Evolutionary conservation across 139 green algal genomes (phyloP).

Genomic region (Chlorella sp.): DNA sequence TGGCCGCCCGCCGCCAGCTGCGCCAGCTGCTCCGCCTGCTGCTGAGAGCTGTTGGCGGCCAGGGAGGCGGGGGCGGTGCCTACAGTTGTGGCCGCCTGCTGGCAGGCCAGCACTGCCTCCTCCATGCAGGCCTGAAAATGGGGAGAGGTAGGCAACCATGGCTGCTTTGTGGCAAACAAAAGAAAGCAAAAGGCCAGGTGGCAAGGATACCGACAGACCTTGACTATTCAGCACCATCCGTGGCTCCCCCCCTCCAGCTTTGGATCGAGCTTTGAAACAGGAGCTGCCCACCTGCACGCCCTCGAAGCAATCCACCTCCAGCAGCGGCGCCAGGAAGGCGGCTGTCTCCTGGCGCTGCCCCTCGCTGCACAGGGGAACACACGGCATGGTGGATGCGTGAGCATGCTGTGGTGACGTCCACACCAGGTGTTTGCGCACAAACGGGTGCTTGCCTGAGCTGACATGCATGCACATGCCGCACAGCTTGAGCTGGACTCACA

Average conservation of each 20-base stretch:
- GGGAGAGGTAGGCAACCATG: not conserved
- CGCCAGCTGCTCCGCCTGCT: not conserved
- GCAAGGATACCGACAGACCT: too few species aligned
- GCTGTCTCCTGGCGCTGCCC: constrained; percentile 25
- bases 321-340: constrained; percentile 19
- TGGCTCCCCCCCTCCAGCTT: too few species aligned
- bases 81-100: not conserved
- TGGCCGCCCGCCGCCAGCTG: too few species aligned
- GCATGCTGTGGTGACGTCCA: too few species aligned
- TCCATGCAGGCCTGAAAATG: constrained; percentile 13
- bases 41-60: not conserved
- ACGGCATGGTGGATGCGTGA: not conserved
- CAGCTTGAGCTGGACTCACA: not conserved
- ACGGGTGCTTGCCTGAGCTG: too few species aligned
- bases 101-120: constrained; percentile 1
- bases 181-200: not conserved
- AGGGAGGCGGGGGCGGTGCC: not conserved
- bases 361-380: not conserved
- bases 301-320: constrained; percentile 17
- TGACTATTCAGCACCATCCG: too few species aligned
- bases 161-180: not conserved
- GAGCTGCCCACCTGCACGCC: not conserved
- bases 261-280: too few species aligned
- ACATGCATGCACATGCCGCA: too few species aligned
- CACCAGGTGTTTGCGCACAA: too few species aligned